Evolutionary conservation across 2,329 filamentous ascomycete species (phyloP), one percentile per base, ranked within the genome.

Genomic region (Bipolaris victoriae): DNA sequence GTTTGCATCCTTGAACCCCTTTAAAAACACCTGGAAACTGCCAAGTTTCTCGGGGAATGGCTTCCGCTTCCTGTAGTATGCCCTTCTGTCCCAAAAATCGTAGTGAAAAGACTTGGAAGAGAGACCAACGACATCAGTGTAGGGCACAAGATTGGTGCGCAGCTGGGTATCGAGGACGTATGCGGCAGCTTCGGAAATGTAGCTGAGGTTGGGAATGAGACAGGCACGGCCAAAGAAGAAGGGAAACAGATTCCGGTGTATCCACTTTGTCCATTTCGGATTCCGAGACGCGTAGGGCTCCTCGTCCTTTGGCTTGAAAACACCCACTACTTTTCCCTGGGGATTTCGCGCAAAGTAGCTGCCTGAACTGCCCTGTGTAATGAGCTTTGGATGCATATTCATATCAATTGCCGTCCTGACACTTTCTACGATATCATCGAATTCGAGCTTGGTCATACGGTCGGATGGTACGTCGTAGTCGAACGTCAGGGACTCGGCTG

Each of bases 211-310:
- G 54, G 95, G 95, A 75, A 99, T 99, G 52, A 99, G 86, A 64
- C 92, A 98, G 44, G 94, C 93, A 70, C 95, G 84, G 16, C 95
- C 95, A 70, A 99, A 99, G 77, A 91, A 97, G 79, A 96, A 99
- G 7, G 95, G 95, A 68, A 99, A 98, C 63, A 99, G 76, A 75
- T 99, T 99, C 63, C 95, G 85, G 77, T 99, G 95, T 80, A 99
- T 93, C 95, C 95, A 99, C 79, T 99, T 99, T 68, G 96, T 98
- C 94, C 94, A 98, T 76, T 99, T 99, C 5, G 95, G 95, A 73
- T 99, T 99, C 66, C 92, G 90, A 31, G 91, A 95, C 1, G 95
- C 95, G 73, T 97, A 99, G 0, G 95, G 95, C 77, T 99, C 96
- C 79, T 99, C 95, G 68, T 99, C 95, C 79, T 99, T 99, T 40